Conservation (phyloP, 345 rosid genomes). For the Eucalyptus curtisii region DNA sequence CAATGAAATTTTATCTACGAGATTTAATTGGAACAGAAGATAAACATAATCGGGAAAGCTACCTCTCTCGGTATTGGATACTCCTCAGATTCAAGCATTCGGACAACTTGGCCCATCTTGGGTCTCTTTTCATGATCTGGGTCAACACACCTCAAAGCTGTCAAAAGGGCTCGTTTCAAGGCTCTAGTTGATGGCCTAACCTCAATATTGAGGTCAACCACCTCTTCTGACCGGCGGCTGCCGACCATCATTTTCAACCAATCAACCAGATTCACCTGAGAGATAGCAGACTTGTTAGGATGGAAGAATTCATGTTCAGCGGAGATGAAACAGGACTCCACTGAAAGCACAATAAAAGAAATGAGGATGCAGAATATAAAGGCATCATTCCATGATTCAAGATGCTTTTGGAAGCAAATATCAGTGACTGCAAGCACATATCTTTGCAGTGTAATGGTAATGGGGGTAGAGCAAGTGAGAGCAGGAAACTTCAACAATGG, state of each 20-base stretch:
- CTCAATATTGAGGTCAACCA: conserved; percentile 82
- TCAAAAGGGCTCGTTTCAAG: conserved; percentile 78
- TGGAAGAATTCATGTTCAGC: background rate
- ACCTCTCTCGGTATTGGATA: conserved; percentile 98
- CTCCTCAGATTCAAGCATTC: conserved; percentile 99
- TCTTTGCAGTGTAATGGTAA: background rate
- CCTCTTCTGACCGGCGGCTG: conserved; percentile 85
- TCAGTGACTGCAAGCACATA: background rate
- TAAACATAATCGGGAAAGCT: background rate
- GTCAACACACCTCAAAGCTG: conserved; percentile 95
- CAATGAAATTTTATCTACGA: background rate
- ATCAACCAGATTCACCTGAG: conserved; percentile 90
- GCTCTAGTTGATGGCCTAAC: conserved; percentile 81
- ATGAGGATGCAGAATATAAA: background rate
- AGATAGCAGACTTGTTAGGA: background rate
- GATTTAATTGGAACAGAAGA: background rate
- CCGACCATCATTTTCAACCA: conserved; percentile 99
- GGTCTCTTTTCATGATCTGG: conserved; percentile 90
- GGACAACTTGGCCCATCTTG: conserved; percentile 97
- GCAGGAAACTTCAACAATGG: background rate
- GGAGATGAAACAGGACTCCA: background rate
- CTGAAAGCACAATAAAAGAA: background rate
- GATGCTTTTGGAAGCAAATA: background rate
- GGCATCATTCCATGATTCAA: background rate
- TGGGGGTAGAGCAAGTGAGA: background rate